phyloP scores from a whole-genome alignment of 78 protist species.

The Protostelium mycophagum region DNA sequence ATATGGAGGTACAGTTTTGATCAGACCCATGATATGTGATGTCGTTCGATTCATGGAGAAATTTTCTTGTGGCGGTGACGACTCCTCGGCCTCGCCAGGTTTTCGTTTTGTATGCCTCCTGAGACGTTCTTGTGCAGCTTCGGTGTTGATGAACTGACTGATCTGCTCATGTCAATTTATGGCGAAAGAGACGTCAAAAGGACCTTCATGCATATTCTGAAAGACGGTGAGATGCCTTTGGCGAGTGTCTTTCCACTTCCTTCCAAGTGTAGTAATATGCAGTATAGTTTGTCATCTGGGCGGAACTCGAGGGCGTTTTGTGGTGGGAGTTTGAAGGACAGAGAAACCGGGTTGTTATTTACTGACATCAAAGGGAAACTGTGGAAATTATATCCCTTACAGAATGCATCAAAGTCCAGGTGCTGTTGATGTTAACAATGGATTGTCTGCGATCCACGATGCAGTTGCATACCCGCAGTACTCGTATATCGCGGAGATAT shows the following conservation, averaged over 20 bases:
- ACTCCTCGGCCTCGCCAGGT: background rate
- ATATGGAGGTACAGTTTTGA: background rate
- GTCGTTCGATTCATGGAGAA: background rate
- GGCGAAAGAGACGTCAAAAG: background rate
- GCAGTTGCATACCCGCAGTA: too few species aligned
- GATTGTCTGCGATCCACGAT: too few species aligned
- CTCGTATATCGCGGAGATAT: background rate
- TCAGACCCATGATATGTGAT: background rate
- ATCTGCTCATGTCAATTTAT: background rate
- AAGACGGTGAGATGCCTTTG: background rate
- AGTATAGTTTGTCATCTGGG: background rate
- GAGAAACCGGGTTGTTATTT: background rate
- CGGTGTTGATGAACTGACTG: background rate
- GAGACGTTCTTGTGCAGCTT: background rate
- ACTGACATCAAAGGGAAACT: background rate
- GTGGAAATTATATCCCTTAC: background rate
- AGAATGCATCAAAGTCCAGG: background rate
- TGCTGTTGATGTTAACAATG: too few species aligned
- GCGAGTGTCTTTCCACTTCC: background rate
- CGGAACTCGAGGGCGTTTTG: background rate
- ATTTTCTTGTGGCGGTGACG: background rate
- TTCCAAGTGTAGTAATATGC: background rate
- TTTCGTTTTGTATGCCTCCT: background rate
- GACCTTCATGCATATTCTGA: background rate
- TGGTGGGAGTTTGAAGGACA: background rate